Percentiles rank a stretch among this genome's conserved stretches.
These are phyloP conservation scores for Diaporthe batatas DNA, from an alignment of 2,329 filamentous ascomycete genomes.

Conservation along the genomic window DNA sequence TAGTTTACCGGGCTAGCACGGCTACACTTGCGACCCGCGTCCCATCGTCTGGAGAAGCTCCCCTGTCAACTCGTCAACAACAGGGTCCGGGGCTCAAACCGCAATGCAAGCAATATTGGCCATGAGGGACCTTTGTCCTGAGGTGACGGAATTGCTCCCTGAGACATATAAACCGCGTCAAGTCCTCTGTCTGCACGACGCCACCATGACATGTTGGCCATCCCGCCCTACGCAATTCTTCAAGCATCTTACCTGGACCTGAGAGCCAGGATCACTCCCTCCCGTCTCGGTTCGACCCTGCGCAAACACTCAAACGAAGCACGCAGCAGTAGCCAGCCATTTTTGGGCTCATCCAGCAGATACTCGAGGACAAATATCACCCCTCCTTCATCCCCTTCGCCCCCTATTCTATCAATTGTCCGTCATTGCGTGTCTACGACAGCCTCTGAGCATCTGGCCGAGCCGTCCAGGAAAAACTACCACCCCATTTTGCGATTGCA, in stretches of 20 bases:
- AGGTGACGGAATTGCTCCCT: constrained; percentile 15
- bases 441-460: background rate
- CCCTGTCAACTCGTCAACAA: constrained; percentile 32
- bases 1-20: constrained; percentile 16
- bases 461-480: background rate
- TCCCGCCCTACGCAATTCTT: constrained; percentile 9
- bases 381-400: constrained; percentile 11
- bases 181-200: constrained; percentile 32
- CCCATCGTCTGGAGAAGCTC: constrained; percentile 32
- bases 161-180: constrained; percentile 39
- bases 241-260: constrained; percentile 38
- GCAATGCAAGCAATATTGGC: constrained; percentile 34
- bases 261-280: constrained; percentile 3
- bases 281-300: constrained; percentile 28
- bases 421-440: background rate
- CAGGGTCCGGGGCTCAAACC: constrained; percentile 25
- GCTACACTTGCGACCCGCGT: constrained; percentile 24
- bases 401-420: background rate
- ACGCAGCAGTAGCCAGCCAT: constrained; percentile 23
- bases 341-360: background rate
- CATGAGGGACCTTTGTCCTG: constrained; percentile 23
- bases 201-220: constrained; percentile 11
- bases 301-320: constrained; percentile 34
- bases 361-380: constrained; percentile 27
- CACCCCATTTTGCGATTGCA: background rate